These are phyloP conservation scores for Lichtheimia ramosa DNA, from an alignment of 371 early-diverging fungal species.

Conservation along the genomic window DNA sequence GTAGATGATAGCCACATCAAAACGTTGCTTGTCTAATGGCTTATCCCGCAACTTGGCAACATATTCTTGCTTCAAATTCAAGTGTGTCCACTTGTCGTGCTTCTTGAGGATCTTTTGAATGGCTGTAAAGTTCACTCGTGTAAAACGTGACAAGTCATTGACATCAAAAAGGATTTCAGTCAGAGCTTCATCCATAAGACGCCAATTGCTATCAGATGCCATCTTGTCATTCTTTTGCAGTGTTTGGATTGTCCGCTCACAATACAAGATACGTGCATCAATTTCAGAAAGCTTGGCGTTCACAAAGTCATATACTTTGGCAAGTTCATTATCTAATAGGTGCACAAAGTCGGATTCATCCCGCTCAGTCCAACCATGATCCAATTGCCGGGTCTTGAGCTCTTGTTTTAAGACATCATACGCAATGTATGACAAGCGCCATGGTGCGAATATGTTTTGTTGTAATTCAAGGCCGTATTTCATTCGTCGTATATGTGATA, in stretches of 20 bases:
- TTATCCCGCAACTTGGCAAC: constrained; percentile 73
- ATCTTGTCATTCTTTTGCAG: constrained; percentile 16
- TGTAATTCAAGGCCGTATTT: constrained; percentile 80
- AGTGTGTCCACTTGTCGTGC: constrained; percentile 75
- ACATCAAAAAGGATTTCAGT: constrained; percentile 79
- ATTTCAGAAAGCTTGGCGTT: constrained; percentile 85
- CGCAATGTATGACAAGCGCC: constrained; percentile 79
- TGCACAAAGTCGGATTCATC: constrained; percentile 84
- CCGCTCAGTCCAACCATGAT: constrained; percentile 49
- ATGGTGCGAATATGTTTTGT: constrained; percentile 66
- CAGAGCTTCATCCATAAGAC: constrained; percentile 70
- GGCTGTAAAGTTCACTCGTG: constrained; percentile 89
- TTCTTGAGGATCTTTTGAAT: constrained; percentile 94
- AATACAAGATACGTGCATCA: constrained; percentile 72
- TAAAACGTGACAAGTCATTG: constrained; percentile 85
- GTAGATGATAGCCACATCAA: constrained; percentile 82
- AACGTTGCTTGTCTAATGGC: constrained; percentile 84
- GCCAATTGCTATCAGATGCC: constrained; percentile 50
- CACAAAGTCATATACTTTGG: constrained; percentile 77
- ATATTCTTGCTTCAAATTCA: constrained; percentile 52
- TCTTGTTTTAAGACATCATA: constrained; percentile 79
- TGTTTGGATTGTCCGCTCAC: constrained; percentile 43
- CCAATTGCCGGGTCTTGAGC: constrained; percentile 59
- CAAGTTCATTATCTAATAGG: constrained; percentile 79
- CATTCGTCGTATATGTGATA: constrained; percentile 48